Conservation (phyloP, 345 rosid genomes). For the Syzygium grande region DNA sequence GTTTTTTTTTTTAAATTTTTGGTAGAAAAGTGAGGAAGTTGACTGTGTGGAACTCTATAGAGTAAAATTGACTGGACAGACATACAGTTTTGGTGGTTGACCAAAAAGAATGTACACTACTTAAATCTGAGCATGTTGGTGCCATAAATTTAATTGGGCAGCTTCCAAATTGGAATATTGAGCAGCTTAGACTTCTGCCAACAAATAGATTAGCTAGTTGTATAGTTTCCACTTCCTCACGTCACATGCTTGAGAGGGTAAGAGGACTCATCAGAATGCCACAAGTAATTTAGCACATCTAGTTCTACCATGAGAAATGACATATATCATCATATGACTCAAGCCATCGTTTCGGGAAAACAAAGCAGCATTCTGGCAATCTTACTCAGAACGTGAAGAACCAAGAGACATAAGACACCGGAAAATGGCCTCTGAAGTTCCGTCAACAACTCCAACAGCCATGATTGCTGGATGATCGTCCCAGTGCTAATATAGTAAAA, state of each 20-base stretch:
- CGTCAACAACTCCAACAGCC: constrained; percentile 89
- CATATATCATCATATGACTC: not conserved
- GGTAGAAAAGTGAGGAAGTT: not conserved
- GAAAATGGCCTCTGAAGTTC: constrained; percentile 79
- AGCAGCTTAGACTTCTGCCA: not conserved
- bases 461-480: constrained; percentile 89
- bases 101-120: not conserved
- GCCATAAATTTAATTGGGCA: not conserved
- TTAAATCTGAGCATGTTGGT: not conserved
- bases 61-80: not conserved
- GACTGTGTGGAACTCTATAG: not conserved
- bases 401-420: constrained; percentile 75
- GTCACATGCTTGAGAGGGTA: not conserved
- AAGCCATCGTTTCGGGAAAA: not conserved
- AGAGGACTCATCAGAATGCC: not conserved
- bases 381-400: constrained; percentile 78
- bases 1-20: too few relatives aligned
- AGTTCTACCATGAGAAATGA: not conserved
- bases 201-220: not conserved
- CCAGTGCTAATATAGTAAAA: constrained; percentile 42
- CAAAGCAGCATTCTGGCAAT: not conserved
- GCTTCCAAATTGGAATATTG: not conserved
- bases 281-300: not conserved
- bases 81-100: not conserved
- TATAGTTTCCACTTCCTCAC: not conserved